Conservation (phyloP, 2,329 filamentous ascomycete genomes). For the Hymenoscyphus repandus region DNA sequence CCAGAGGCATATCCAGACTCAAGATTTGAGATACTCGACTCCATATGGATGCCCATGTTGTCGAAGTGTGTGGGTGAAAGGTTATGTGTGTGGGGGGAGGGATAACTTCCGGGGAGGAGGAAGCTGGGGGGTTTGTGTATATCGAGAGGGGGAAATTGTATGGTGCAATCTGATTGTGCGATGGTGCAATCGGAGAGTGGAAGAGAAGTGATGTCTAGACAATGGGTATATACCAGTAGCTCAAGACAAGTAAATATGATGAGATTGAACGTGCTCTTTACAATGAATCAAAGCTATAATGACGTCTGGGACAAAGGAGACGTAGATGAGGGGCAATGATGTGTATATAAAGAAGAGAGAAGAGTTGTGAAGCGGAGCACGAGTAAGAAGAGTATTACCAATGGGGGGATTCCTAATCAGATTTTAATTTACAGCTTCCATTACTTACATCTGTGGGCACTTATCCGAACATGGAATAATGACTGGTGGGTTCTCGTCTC, state of each 20-base stretch:
- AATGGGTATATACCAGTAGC: neutral
- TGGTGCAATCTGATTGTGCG: conserved; percentile 11
- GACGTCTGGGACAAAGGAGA: neutral
- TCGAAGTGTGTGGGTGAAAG: neutral
- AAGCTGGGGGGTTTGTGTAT: neutral
- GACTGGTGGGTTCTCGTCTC: neutral
- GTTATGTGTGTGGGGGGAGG: neutral
- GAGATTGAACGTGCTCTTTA: neutral
- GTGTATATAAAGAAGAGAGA: conserved; percentile 2
- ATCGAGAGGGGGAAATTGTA: conserved; percentile 5
- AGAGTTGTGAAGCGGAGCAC: neutral
- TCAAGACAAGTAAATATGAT: neutral
- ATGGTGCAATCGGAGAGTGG: neutral
- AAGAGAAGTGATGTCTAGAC: neutral
- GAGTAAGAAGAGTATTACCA: conserved; percentile 3
- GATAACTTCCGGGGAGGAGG: neutral
- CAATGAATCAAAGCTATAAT: neutral
- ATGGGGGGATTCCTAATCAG: conserved; percentile 6
- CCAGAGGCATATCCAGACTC: conserved; percentile 81
- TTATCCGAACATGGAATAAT: neutral
- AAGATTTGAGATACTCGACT: conserved; percentile 36
- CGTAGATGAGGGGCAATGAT: conserved; percentile 1
- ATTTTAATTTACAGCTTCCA: neutral
- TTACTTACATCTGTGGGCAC: neutral
- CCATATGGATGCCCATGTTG: conserved; percentile 25